These are phyloP conservation scores for Yamagishiella unicocca DNA, from an alignment of 139 green algal genomes.

Conservation along the genomic window DNA sequence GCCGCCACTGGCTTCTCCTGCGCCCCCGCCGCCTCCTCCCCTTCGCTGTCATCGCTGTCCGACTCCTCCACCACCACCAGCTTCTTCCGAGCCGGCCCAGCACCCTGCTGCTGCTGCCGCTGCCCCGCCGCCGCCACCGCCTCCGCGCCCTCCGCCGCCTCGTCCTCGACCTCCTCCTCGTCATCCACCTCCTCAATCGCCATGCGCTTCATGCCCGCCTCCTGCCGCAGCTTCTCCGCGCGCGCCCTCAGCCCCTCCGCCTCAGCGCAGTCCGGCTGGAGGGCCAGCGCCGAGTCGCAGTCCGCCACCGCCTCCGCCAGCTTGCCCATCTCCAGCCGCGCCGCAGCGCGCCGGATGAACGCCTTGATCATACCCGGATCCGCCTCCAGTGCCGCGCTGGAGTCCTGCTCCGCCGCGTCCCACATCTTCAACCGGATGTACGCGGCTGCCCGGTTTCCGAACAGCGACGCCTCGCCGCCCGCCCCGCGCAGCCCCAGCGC, in stretches of 20 bases:
- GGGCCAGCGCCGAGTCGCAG: conserved; percentile 47
- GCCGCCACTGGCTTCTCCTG: background rate
- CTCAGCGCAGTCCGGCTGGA: conserved; percentile 38
- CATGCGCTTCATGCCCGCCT: conserved; percentile 48
- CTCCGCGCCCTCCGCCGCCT: background rate
- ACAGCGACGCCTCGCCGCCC: conserved; percentile 33
- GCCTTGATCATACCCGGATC: conserved; percentile 48
- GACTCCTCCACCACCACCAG: conserved; percentile 52
- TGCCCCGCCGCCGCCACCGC: background rate
- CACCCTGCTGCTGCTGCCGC: background rate
- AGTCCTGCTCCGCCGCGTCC: conserved; percentile 53
- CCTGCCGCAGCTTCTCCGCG: background rate
- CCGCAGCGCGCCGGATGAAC: conserved; percentile 44
- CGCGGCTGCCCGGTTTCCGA: conserved; percentile 58
- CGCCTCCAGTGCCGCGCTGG: conserved; percentile 31
- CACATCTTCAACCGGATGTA: conserved; percentile 64
- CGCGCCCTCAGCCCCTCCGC: conserved; percentile 33
- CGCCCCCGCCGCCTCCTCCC: background rate
- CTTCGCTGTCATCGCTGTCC: conserved; percentile 32
- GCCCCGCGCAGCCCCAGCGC: conserved; percentile 39
- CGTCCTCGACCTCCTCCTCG: conserved; percentile 46
- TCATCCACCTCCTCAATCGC: conserved; percentile 59
- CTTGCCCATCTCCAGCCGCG: conserved; percentile 55
- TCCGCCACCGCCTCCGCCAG: conserved; percentile 44
- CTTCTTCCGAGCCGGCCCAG: conserved; percentile 23